phyloP scores from a whole-genome alignment of 78 protist genomes.

The Pelomyxa schiedti region DNA sequence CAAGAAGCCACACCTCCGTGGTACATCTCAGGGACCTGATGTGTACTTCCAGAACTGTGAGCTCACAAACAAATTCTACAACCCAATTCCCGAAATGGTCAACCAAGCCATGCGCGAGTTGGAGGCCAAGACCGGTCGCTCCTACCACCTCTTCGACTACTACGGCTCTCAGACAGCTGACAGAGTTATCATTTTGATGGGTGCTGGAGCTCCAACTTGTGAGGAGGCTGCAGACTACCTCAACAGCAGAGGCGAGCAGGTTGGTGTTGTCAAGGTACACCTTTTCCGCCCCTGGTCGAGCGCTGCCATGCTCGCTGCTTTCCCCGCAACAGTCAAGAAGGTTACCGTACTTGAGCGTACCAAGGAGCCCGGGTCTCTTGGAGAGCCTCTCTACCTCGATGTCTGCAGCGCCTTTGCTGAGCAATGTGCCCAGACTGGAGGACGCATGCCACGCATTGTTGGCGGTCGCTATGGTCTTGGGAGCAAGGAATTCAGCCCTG shows the following conservation, averaged over 20 bases:
- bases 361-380: constrained; percentile 44
- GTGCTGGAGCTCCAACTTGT: constrained; percentile 10
- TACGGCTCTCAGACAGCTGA: constrained; percentile 53
- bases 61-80: constrained; percentile 28
- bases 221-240: constrained; percentile 29
- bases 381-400: constrained; percentile 59
- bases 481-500: constrained; percentile 59
- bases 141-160: constrained; percentile 37
- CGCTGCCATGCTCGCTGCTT: constrained; percentile 20
- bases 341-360: constrained; percentile 58
- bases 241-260: constrained; percentile 13
- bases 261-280: constrained; percentile 50
- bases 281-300: constrained; percentile 58
- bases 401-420: constrained; percentile 11
- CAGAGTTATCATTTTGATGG: constrained; percentile 50
- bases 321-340: constrained; percentile 29
- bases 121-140: constrained; percentile 31
- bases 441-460: neutral
- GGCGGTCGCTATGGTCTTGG: constrained; percentile 63
- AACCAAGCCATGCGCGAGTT: constrained; percentile 27
- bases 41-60: constrained; percentile 33
- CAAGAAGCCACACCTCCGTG: constrained; percentile 34
- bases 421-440: neutral
- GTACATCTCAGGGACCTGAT: constrained; percentile 36
- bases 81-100: constrained; percentile 25